These are phyloP conservation scores for Cyberlindnera misumaiensis DNA, from an alignment of 805 yeast genomes.

Conservation along the genomic window DNA sequence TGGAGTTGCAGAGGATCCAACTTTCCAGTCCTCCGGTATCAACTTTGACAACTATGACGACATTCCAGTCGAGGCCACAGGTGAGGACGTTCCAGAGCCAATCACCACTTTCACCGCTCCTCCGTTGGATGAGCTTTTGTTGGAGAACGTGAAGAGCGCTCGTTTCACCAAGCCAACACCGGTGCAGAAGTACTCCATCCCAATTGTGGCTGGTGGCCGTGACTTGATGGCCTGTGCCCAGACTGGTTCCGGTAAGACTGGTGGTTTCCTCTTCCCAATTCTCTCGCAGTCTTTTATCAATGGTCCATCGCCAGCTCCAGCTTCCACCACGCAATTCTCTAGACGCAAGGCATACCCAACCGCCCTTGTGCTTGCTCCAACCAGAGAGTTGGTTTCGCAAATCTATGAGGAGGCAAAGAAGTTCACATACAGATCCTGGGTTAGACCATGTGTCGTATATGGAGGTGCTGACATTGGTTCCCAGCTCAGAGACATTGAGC, in stretches of 20 bases:
- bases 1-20: conserved; percentile 63
- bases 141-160: conserved; percentile 81
- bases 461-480: conserved; percentile 95
- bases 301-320: conserved; percentile 71
- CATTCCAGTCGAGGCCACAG: conserved; percentile 96
- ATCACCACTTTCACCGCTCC: conserved; percentile 83
- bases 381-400: conserved; percentile 98
- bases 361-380: conserved; percentile 93
- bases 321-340: conserved; percentile 39
- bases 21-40: conserved; percentile 90
- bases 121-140: conserved; percentile 79
- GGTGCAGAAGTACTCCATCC: conserved; percentile 89
- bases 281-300: conserved; percentile 80
- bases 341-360: conserved; percentile 88
- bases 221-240: conserved; percentile 97
- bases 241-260: conserved; percentile 99
- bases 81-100: conserved; percentile 92
- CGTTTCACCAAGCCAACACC: conserved; percentile 96
- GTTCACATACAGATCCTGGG: conserved; percentile 98
- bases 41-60: conserved; percentile 98
- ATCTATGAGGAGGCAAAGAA: conserved; percentile 93
- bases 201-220: conserved; percentile 82
- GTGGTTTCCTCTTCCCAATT: conserved; percentile 98
- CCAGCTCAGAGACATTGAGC: conserved; percentile 82
- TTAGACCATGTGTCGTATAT: conserved; percentile 89